Evolutionary conservation across 768 basidiomycete species (phyloP).

Genomic region (Lactifluus piperatus): DNA sequence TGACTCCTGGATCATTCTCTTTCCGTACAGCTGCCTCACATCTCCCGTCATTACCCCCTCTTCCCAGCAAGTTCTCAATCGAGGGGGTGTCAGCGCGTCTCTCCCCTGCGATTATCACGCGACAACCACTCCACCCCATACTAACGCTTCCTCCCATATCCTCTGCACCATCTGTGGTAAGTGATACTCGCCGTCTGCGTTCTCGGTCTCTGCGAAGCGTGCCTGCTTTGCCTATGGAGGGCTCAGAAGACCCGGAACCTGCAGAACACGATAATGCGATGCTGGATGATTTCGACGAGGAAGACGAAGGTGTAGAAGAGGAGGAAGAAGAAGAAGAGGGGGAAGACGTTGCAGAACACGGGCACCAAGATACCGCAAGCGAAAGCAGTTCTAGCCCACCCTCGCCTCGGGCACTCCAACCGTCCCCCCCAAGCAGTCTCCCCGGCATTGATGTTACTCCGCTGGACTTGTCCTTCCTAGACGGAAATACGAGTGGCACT

Average conservation of each 20-base stretch:
- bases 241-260: constrained; percentile 28
- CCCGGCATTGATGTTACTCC: constrained; percentile 6
- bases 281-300: constrained; percentile 27
- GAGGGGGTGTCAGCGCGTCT: constrained; percentile 17
- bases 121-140: constrained; percentile 19
- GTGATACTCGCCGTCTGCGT: constrained; percentile 3
- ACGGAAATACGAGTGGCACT: constrained; percentile 4
- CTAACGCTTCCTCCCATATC: constrained; percentile 18
- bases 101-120: constrained; percentile 20
- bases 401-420: background rate
- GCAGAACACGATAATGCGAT: constrained; percentile 33
- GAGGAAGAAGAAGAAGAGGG: constrained; percentile 15
- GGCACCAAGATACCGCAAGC: constrained; percentile 11
- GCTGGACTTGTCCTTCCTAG: constrained; percentile 19
- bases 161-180: background rate
- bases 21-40: background rate
- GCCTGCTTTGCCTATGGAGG: constrained; percentile 24
- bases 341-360: constrained; percentile 6
- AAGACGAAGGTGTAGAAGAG: constrained; percentile 28
- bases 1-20: constrained; percentile 2
- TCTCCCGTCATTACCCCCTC: background rate
- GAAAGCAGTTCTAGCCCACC: constrained; percentile 4
- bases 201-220: constrained; percentile 17
- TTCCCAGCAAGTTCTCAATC: constrained; percentile 15
- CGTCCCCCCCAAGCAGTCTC: background rate